Evolutionary conservation across 441 rosid species (phyloP).

Genomic region (Pelargonium cotyledonis): DNA sequence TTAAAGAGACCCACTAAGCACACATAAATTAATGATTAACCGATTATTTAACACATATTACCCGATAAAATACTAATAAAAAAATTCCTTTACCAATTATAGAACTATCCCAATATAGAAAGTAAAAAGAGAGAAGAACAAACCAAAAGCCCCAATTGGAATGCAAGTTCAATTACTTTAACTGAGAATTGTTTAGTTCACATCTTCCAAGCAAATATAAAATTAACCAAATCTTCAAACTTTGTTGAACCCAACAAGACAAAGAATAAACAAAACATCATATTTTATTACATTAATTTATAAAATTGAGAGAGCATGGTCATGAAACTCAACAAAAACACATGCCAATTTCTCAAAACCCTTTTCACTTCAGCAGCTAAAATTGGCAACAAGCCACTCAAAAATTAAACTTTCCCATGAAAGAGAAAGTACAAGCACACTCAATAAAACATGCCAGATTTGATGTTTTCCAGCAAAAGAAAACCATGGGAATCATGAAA

Average conservation of each 20-base stretch:
- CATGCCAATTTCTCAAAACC: background rate
- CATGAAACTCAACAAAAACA: background rate
- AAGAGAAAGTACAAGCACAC: background rate
- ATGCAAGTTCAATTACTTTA: conserved; percentile 4
- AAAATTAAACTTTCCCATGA: background rate
- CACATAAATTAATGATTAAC: background rate
- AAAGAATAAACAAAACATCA: background rate
- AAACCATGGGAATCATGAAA: conserved; percentile 1
- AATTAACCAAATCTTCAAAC: background rate
- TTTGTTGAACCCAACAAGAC: background rate
- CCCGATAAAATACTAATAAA: background rate
- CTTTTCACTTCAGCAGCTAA: background rate
- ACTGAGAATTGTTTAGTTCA: too few relatives aligned
- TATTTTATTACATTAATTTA: background rate
- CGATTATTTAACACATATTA: background rate
- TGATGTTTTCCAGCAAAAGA: conserved; percentile 3
- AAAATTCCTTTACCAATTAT: background rate
- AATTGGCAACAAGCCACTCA: background rate
- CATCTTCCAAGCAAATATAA: background rate
- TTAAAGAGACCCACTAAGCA: background rate
- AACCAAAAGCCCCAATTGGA: background rate
- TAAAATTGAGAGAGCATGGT: background rate
- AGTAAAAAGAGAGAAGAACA: background rate
- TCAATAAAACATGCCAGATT: background rate
- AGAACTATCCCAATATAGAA: background rate